Evolutionary conservation across 1,139 yeast genomes (phyloP).

Genomic region (Saccharomycopsis phalli): DNA sequence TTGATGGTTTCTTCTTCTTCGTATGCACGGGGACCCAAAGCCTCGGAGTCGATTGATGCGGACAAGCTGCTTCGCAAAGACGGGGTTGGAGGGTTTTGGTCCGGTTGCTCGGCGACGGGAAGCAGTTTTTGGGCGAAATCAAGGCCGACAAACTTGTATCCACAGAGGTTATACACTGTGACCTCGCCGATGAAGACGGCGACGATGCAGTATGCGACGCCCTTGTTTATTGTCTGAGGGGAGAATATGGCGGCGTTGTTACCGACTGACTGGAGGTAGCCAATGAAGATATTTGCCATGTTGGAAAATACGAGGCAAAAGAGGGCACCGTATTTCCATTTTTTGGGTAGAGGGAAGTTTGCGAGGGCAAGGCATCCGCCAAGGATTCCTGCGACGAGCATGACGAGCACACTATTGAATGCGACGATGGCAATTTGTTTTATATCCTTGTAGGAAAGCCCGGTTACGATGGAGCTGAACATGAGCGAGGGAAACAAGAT

Average conservation of each 20-base stretch:
- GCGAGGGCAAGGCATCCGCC: not conserved
- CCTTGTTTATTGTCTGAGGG: conserved; percentile 44
- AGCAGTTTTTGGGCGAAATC: conserved; percentile 35
- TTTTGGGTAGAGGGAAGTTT: conserved; percentile 32
- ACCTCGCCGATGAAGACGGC: conserved; percentile 51
- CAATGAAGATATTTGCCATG: conserved; percentile 68
- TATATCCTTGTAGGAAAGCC: conserved; percentile 17
- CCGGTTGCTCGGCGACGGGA: not conserved
- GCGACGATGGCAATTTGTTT: conserved; percentile 16
- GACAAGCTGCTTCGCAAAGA: not conserved
- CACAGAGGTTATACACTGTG: conserved; percentile 55
- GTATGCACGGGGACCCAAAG: not conserved
- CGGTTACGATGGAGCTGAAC: conserved; percentile 14
- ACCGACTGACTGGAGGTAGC: conserved; percentile 61
- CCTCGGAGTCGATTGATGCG: not conserved
- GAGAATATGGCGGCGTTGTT: conserved; percentile 39
- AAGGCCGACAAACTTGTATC: conserved; percentile 46
- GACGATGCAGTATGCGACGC: conserved; percentile 65
- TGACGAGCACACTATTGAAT: conserved; percentile 23
- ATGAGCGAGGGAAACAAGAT: conserved; percentile 16
- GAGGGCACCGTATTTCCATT: conserved; percentile 75
- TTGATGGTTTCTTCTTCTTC: not conserved
- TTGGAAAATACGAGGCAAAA: conserved; percentile 26
- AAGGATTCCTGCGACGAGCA: conserved; percentile 25
- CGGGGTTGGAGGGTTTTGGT: too few species aligned